Evolutionary conservation across 768 basidiomycete species (phyloP).

Genomic region (Podaxis carcinomalis): DNA sequence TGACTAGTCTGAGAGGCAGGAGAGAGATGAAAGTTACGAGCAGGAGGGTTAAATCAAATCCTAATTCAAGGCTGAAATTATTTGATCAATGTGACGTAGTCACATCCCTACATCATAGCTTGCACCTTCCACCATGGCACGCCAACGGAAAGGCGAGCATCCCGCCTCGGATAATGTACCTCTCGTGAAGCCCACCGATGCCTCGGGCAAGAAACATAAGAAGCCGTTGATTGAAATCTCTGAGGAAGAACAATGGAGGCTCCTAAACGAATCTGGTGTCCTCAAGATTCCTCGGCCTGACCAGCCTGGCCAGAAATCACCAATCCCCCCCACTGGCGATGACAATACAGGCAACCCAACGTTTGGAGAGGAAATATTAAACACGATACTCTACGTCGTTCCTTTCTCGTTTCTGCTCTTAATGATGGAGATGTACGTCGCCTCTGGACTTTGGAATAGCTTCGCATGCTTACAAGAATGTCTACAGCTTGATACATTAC

Average conservation of each 20-base stretch:
- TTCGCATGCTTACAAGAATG: slow-evolving; percentile 1
- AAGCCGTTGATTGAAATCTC: slow-evolving; percentile 47
- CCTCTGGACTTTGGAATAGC: slow-evolving; percentile 1
- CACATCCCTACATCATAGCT: not conserved
- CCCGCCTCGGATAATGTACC: slow-evolving; percentile 4
- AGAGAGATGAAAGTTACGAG: not conserved
- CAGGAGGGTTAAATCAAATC: not conserved
- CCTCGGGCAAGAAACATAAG: not conserved
- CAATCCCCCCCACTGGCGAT: slow-evolving; percentile 23
- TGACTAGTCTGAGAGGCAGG: slow-evolving; percentile 6
- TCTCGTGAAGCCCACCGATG: not conserved
- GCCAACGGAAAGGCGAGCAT: slow-evolving; percentile 19
- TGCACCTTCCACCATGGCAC: slow-evolving; percentile 20
- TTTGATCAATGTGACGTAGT: slow-evolving; percentile 4
- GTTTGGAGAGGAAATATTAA: slow-evolving; percentile 67
- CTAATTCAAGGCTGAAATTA: not conserved
- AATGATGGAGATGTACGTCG: slow-evolving; percentile 80
- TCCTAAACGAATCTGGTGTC: slow-evolving; percentile 64
- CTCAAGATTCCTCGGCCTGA: slow-evolving; percentile 28
- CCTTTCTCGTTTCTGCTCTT: slow-evolving; percentile 73
- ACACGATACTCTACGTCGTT: slow-evolving; percentile 58
- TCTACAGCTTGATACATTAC: slow-evolving; percentile 62
- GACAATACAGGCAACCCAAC: slow-evolving; percentile 31
- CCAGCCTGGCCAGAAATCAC: not conserved
- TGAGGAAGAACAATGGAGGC: slow-evolving; percentile 75